Evolutionary conservation across 2,329 filamentous ascomycete genomes (phyloP), one percentile per base, ranked within the genome.

Genomic region (Aureobasidium sp.): DNA sequence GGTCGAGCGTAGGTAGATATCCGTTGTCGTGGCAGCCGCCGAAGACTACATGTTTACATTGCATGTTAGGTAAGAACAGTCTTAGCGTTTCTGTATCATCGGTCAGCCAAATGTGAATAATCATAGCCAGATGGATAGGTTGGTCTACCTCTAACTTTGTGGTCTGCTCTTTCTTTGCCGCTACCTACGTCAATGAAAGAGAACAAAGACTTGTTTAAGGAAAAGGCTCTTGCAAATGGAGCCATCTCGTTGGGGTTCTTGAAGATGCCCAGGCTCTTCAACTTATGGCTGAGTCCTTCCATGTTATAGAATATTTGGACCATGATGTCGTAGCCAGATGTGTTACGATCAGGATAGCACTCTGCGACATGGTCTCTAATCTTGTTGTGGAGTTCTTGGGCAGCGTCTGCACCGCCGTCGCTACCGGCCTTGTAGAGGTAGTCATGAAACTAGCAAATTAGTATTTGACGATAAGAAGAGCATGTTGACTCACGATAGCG

Each of bases 31-130:
- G 84, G 67, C 84, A 87, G 42, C 80, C 84, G 5, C 83, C 85
- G 62, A 86, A 83, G 68, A 82, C 83, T 39, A 88, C 84, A 68
- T 86, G 84, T 66, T 82, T 84, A 74, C 85, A 88, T 67, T 86
- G 82, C 3, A 77, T 73, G 66, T 83, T 84, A 51, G 84, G 80
- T 36, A 78, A 78, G 64, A 84, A 85, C 1, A 85, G 74, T 5
- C 76, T 74, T 68, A 78, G 59, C 63, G 68, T 70, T 64, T 79
- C 78, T 62, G 79, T 79, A 31, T 76, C 77, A 60, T 70, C 70
- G 22, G 78, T 78, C 36, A 79, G 77, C 65, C 72, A 70, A 79
- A 75, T 72, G 17, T 36, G 12, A 9, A 29, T 7, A 70, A 76
- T 73, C 79, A 78, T 6, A 79, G 70, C 25, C 7, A n/a, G 25